Evolutionary conservation across 2,329 filamentous ascomycete species (phyloP), one percentile per base, ranked within the genome.

Genomic region (Aspergillus pseudoviridinutans): DNA sequence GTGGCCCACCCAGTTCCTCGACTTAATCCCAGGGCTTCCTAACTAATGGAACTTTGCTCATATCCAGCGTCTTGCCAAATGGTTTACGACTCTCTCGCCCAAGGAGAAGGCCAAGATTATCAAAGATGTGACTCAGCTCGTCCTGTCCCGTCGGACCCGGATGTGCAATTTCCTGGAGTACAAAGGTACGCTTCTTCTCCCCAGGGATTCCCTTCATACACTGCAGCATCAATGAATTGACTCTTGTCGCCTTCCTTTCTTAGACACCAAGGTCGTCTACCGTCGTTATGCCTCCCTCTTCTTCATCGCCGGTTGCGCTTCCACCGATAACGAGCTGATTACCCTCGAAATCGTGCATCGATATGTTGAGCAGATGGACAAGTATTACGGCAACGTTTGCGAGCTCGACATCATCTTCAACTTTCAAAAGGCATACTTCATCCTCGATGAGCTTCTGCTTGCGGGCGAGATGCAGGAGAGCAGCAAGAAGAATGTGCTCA

Each of bases 151-250:
- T 67, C 87, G 94, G 71, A 97, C 94, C 59, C 91, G 94, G 75
- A 99, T 99, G 94, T 99, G 94, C 85, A 99, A 99, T 79, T 99
- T 99, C 78, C 85, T 99, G 60, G 94, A 99, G 76, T 99, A 99
- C 79, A 99, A 99, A 87, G 93, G 93, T 95, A 66, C 49, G 65
- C 53, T 49, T 50, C 24, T 25, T 29, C 27, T n/a, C 10, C 38
- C 41, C 22, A 24, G 2, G 12, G 10, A 46, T 50, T 9, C 22
- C 46, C 25, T 29, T 29, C 28, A 25, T 20, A 46, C 28, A 27
- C 51, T 3, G 52, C 42, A 59, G 1, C 54, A 28, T 47, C 52
- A 57, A 49, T 51, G 55, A 42, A 58, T 35, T 42, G 12, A 24
- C 47, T 49, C 42, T 44, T 27, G 49, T 50, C 47, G 27, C 51